These are phyloP conservation scores for Fusarium neocosmosporiellum DNA, from an alignment of 2,329 filamentous ascomycete genomes.

Conservation along the genomic window DNA sequence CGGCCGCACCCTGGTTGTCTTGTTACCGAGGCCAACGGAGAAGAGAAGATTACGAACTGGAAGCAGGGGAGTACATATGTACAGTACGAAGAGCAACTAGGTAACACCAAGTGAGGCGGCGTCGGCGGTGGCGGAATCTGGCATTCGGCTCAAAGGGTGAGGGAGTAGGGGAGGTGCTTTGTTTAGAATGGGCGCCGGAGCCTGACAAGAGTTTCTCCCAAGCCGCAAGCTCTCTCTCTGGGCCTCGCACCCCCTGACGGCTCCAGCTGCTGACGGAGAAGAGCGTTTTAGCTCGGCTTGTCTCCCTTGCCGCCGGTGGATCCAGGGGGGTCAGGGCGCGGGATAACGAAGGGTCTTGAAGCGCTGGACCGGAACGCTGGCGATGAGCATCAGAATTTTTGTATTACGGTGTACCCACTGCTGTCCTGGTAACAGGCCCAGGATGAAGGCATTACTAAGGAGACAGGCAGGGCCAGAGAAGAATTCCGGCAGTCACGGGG, in stretches of 20 bases:
- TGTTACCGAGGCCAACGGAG: constrained; percentile 32
- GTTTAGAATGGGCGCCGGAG: constrained; percentile 15
- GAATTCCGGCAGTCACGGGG: not conserved
- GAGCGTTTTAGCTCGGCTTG: constrained; percentile 41
- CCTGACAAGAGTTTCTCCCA: not conserved
- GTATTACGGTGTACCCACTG: constrained; percentile 22
- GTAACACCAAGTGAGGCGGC: constrained; percentile 36
- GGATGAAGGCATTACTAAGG: constrained; percentile 2
- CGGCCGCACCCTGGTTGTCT: not conserved
- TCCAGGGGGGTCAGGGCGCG: constrained; percentile 26
- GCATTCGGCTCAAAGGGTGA: constrained; percentile 42
- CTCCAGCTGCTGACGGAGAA: constrained; percentile 19
- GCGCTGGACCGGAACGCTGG: constrained; percentile 35
- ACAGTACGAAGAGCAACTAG: constrained; percentile 11
- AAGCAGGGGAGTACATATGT: not conserved
- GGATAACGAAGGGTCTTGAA: constrained; percentile 29
- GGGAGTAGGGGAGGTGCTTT: constrained; percentile 10
- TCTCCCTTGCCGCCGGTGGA: constrained; percentile 41
- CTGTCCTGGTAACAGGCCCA: not conserved
- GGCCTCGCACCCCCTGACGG: constrained; percentile 22
- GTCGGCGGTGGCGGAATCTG: constrained; percentile 41
- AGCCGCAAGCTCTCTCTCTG: not conserved
- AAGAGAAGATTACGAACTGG: constrained; percentile 29
- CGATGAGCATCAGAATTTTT: constrained; percentile 21
- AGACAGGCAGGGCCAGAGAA: not conserved